These are phyloP conservation scores for Daldinia sp. DNA, from an alignment of 2,329 filamentous ascomycete genomes.

Conservation along the genomic window DNA sequence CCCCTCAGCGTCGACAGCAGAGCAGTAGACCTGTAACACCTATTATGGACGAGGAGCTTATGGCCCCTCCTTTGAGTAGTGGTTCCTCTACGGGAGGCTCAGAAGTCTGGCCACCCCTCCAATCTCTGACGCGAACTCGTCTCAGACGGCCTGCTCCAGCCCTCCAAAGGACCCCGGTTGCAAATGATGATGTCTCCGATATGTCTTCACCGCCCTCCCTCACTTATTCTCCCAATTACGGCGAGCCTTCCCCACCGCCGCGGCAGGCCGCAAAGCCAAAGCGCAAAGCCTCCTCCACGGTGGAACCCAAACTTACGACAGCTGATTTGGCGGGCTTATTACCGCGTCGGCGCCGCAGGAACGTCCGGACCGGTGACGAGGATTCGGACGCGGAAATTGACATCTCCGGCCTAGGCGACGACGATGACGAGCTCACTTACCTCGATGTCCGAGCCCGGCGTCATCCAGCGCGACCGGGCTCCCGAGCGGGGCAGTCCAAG, in stretches of 20 bases:
- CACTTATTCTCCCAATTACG: constrained; percentile 70
- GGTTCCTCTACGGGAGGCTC: constrained; percentile 55
- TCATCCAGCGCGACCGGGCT: constrained; percentile 44
- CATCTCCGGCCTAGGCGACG: constrained; percentile 56
- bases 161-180: constrained; percentile 50
- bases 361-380: constrained; percentile 48
- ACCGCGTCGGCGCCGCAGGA: constrained; percentile 59
- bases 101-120: constrained; percentile 61
- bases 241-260: constrained; percentile 44
- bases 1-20: constrained; percentile 32
- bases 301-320: constrained; percentile 58
- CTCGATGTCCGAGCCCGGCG: constrained; percentile 50
- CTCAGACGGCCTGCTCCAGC: constrained; percentile 39
- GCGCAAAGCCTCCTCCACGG: constrained; percentile 49
- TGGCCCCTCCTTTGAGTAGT: constrained; percentile 65
- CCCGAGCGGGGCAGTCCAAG: constrained; percentile 42
- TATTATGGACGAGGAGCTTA: constrained; percentile 57
- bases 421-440: constrained; percentile 66
- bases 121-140: constrained; percentile 58
- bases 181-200: constrained; percentile 57
- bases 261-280: constrained; percentile 43
- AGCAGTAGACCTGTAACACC: constrained; percentile 49
- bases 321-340: constrained; percentile 63
- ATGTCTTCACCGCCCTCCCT: constrained; percentile 71
- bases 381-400: constrained; percentile 59